These are phyloP conservation scores for Chara braunii DNA, from an alignment of 139 green algal species.

Conservation along the genomic window DNA sequence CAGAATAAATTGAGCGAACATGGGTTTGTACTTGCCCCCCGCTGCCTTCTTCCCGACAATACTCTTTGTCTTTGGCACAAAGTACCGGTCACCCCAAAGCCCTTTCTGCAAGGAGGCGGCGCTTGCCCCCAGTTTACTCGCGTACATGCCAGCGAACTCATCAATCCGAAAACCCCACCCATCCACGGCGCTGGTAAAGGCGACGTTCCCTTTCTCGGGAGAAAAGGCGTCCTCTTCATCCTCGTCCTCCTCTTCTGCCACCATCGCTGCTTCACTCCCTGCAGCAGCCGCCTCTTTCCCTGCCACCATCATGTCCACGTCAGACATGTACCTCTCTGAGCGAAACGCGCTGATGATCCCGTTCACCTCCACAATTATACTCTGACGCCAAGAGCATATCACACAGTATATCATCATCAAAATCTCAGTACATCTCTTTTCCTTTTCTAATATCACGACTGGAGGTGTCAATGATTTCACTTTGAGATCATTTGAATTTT, in stretches of 20 bases:
- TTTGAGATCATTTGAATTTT: too few relatives aligned
- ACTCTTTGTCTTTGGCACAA: slow-evolving; percentile 74
- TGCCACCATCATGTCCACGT: slow-evolving; percentile 81
- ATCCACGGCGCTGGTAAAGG: slow-evolving; percentile 82
- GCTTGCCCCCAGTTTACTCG: slow-evolving; percentile 64
- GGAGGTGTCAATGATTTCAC: too few relatives aligned
- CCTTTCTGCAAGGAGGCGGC: slow-evolving; percentile 43
- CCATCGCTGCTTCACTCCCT: slow-evolving; percentile 11
- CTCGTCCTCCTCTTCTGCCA: slow-evolving; percentile 51
- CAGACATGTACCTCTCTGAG: slow-evolving; percentile 74
- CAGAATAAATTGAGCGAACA: slow-evolving; percentile 88
- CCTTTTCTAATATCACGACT: too few relatives aligned
- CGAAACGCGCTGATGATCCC: slow-evolving; percentile 81
- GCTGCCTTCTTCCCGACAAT: slow-evolving; percentile 67
- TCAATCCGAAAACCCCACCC: slow-evolving; percentile 81
- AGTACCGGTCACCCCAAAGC: slow-evolving; percentile 86
- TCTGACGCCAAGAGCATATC: slow-evolving; percentile 5
- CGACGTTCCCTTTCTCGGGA: slow-evolving; percentile 78
- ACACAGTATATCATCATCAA: neutral
- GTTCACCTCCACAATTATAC: slow-evolving; percentile 88
- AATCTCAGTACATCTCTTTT: too few relatives aligned
- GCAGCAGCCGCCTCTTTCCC: neutral
- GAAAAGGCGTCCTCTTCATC: slow-evolving; percentile 63
- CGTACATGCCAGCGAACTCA: slow-evolving; percentile 84
- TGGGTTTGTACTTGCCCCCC: slow-evolving; percentile 58